Percentiles rank a stretch among this genome's conserved stretches.
phyloP scores from a whole-genome alignment of 2,329 filamentous ascomycete genomes.

The Mariannaea elegans region DNA sequence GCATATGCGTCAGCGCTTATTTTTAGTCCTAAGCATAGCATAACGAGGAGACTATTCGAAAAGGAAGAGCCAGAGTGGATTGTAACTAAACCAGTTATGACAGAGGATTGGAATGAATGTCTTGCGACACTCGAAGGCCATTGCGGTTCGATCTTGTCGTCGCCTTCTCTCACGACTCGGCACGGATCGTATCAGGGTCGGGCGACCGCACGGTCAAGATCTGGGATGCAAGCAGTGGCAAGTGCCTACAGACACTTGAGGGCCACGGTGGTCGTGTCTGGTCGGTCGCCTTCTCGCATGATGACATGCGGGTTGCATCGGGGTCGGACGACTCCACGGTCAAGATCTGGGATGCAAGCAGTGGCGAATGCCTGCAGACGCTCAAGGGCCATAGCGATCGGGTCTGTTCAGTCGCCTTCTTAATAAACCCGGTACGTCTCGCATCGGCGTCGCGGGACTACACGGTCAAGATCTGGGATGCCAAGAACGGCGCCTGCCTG shows the following conservation, averaged over 20 bases:
- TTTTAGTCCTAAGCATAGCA: constrained; percentile 7
- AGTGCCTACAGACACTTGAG: constrained; percentile 7
- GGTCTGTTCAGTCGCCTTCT: constrained; percentile 12
- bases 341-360: constrained; percentile 26
- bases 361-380: constrained; percentile 8
- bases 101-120: not conserved
- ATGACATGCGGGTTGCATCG: constrained; percentile 18
- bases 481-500: not conserved
- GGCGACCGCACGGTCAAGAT: constrained; percentile 23
- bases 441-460: not conserved
- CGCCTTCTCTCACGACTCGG: not conserved
- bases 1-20: constrained; percentile 20
- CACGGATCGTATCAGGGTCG: constrained; percentile 21
- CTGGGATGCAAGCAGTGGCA: constrained; percentile 23
- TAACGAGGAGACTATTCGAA: not conserved
- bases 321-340: constrained; percentile 21
- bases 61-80: constrained; percentile 10
- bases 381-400: constrained; percentile 16
- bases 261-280: constrained; percentile 4
- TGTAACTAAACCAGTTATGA: not conserved
- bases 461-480: constrained; percentile 12
- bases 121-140: not conserved
- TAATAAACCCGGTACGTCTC: not conserved
- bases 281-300: not conserved
- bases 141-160: not conserved